phyloP scores from a whole-genome alignment of 768 basidiomycete genomes.

The Agrocybe pediades region DNA sequence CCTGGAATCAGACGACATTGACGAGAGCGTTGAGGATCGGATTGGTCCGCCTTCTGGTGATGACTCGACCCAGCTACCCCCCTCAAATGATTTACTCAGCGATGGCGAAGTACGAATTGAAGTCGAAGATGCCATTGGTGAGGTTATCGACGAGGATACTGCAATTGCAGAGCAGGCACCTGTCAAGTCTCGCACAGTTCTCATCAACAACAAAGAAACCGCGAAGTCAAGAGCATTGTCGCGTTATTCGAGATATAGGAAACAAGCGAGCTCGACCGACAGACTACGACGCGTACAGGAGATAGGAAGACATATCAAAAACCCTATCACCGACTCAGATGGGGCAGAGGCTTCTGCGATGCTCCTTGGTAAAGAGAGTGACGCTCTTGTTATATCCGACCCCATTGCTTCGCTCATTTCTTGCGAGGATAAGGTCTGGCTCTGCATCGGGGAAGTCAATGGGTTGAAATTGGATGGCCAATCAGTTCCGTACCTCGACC shows the following conservation, averaged over 20 bases:
- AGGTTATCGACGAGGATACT: too few relatives aligned
- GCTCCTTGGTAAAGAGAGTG: neutral
- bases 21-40: conserved; percentile 24
- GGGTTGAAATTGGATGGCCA: conserved; percentile 20
- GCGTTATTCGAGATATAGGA: conserved; percentile 14
- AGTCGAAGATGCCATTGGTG: conserved; percentile 13
- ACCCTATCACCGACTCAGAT: neutral
- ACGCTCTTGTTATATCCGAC: conserved; percentile 19
- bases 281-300: conserved; percentile 17
- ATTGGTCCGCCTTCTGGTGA: neutral
- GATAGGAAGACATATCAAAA: neutral
- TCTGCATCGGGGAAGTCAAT: conserved; percentile 29
- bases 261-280: conserved; percentile 18
- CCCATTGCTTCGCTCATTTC: conserved; percentile 25
- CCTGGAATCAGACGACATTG: conserved; percentile 17
- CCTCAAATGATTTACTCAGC: too few relatives aligned
- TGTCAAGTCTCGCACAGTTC: neutral
- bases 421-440: conserved; percentile 23
- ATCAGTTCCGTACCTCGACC: conserved; percentile 11
- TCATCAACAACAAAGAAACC: conserved; percentile 6
- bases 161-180: neutral
- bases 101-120: conserved; percentile 14
- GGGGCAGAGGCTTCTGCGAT: neutral
- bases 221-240: conserved; percentile 13
- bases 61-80: neutral